Conservation (phyloP, 2,329 filamentous ascomycete genomes). For the Cladosporium sp. region DNA sequence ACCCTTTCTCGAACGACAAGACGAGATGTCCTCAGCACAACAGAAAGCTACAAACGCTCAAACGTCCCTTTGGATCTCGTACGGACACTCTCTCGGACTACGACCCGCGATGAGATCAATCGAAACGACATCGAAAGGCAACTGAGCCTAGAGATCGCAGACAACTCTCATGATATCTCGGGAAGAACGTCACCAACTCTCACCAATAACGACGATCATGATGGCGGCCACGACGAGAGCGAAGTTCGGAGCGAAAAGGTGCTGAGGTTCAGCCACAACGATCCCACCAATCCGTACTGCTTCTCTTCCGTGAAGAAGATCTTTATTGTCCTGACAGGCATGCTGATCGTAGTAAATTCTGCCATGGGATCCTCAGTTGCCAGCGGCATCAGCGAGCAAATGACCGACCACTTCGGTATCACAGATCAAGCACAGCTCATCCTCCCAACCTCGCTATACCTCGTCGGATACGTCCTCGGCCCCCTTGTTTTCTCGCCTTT, state of each 20-base stretch:
- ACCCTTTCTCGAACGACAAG: background rate
- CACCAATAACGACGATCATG: background rate
- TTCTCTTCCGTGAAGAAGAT: constrained; percentile 45
- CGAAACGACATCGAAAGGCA: constrained; percentile 2
- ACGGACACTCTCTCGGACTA: background rate
- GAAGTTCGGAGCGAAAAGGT: background rate
- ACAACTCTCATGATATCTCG: background rate
- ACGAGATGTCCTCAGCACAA: background rate
- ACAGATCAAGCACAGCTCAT: constrained; percentile 41
- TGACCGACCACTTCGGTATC: constrained; percentile 55
- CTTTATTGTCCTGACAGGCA: constrained; percentile 51
- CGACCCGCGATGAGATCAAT: constrained; percentile 2
- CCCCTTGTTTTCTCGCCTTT: constrained; percentile 43
- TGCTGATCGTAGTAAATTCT: constrained; percentile 61
- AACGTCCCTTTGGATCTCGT: background rate
- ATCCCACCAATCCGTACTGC: constrained; percentile 30
- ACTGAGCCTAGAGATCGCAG: constrained; percentile 1
- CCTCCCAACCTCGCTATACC: constrained; percentile 47
- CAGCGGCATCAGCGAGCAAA: constrained; percentile 47
- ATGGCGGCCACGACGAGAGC: background rate
- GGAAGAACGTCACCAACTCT: constrained; percentile 1
- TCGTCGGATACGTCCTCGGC: constrained; percentile 46
- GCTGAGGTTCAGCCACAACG: constrained; percentile 34
- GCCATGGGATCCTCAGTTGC: constrained; percentile 64
- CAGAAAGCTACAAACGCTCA: background rate